Evolutionary conservation across 1,284 basidiomycete species (phyloP), one percentile per base, ranked within the genome.

Genomic region (Trichosporon ovoides): DNA sequence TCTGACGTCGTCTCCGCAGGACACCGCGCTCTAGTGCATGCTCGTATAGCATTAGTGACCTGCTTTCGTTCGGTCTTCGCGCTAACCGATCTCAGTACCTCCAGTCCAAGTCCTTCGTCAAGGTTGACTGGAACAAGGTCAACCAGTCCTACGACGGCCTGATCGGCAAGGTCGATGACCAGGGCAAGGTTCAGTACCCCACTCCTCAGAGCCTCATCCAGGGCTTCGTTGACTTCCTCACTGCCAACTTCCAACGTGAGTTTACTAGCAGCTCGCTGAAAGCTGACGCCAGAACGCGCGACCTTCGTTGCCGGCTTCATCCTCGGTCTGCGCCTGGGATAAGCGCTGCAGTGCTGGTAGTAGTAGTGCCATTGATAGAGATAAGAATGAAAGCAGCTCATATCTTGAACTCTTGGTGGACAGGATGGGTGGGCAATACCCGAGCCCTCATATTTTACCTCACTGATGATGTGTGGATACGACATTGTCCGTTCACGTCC

Each of bases 201-300:
- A 88, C 83, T 7, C 75, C 87, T 58, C 76, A 73, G 34, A 84
- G 85, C 4, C 73, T 89, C 37, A 91, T 87, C 83, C 82, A 77
- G 49, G 85, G 87, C 83, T 70, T 88, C 24, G 79, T 91, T 36
- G 81, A 92, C 76, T 97, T 97, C 80, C 79, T 97, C 70, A 91
- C 89, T 0, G 88, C 91, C 22, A 89, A 96, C 75, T 97, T 97
- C 80, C 93, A 93, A 72, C 88, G 76, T 77, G 61, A 73, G 76
- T 73, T 10, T 34, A 5, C 38, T 7, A 24, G 14, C 9, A 18
- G 11, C n/a, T n/a, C n/a, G 10, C 33, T 40, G 28, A 5, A 34
- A 16, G 36, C 38, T 52, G 14, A 49, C 40, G 7, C 36, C 68
- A 77, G 77, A 80, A 60, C 69, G 81, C 52, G 80, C 80, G 0